Percentiles rank a stretch among this genome's conserved stretches.
Conservation (phyloP, 352 stramenopile genomes). For the Elongisporangium undulatum region DNA sequence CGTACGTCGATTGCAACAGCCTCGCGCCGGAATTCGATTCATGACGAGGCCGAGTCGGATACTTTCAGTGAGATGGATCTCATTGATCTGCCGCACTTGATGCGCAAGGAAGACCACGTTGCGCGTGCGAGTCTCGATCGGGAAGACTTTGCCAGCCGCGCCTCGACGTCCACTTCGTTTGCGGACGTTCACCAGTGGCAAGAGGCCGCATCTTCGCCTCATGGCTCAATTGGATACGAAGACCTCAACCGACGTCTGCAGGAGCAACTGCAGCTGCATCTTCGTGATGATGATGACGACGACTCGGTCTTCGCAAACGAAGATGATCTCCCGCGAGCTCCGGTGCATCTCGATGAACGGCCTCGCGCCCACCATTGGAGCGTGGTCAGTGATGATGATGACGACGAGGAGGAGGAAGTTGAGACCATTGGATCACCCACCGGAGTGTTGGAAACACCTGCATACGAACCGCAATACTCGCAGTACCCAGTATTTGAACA, state of each 20-base stretch:
- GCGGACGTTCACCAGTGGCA: constrained; percentile 36
- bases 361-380: constrained; percentile 3
- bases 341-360: constrained; percentile 10
- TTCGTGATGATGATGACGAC: constrained; percentile 23
- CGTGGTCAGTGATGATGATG: background rate
- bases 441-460: background rate
- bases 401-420: constrained; percentile 14
- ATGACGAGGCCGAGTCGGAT: constrained; percentile 50
- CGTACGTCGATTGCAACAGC: constrained; percentile 8
- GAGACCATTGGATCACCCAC: constrained; percentile 1
- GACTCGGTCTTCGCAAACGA: constrained; percentile 18
- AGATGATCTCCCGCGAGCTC: constrained; percentile 8
- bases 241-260: constrained; percentile 8
- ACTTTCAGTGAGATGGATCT: constrained; percentile 77
- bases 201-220: constrained; percentile 5
- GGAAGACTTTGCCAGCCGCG: background rate
- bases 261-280: constrained; percentile 3
- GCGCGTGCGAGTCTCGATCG: constrained; percentile 1
- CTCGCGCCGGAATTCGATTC: constrained; percentile 43
- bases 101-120: constrained; percentile 49
- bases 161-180: constrained; percentile 20
- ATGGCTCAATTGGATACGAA: constrained; percentile 3
- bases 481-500: constrained; percentile 10
- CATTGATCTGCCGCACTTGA: constrained; percentile 63
- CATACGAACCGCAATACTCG: constrained; percentile 16